Conservation (phyloP, 208 protist genomes). For the Trypanosoma scelopori region DNA sequence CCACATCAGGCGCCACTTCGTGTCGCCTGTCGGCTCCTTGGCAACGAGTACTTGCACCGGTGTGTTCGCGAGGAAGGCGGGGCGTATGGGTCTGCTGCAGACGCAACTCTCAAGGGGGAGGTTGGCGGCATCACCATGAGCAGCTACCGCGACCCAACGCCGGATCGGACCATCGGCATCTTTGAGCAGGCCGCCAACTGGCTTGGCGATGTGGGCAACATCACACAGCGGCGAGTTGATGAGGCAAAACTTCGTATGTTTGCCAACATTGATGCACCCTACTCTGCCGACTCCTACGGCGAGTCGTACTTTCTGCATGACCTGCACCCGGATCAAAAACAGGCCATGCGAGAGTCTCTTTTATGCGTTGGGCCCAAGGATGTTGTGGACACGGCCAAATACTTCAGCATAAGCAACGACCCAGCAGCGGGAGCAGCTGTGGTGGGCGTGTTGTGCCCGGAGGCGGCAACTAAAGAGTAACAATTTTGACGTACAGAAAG, state of each 20-base stretch:
- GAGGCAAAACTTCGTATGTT: slow-evolving; percentile 91
- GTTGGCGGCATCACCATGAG: slow-evolving; percentile 82
- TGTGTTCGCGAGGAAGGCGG: slow-evolving; percentile 90
- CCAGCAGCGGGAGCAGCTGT: slow-evolving; percentile 15
- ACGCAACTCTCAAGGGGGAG: slow-evolving; percentile 70
- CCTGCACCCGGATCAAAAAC: slow-evolving; percentile 61
- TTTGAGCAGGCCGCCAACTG: slow-evolving; percentile 73
- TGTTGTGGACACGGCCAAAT: slow-evolving; percentile 54
- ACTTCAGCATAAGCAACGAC: slow-evolving; percentile 36
- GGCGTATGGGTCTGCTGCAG: slow-evolving; percentile 76
- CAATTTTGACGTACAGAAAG: not conserved
- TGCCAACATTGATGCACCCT: slow-evolving; percentile 82
- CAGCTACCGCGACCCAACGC: slow-evolving; percentile 88
- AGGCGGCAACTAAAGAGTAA: slow-evolving; percentile 11
- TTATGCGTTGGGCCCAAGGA: slow-evolving; percentile 63
- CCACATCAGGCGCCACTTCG: slow-evolving; percentile 73
- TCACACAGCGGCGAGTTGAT: slow-evolving; percentile 60
- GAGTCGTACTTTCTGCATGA: slow-evolving; percentile 82
- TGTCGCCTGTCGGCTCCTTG: slow-evolving; percentile 68
- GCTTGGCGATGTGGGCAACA: slow-evolving; percentile 55
- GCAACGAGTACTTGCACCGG: slow-evolving; percentile 88
- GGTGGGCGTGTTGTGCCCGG: slow-evolving; percentile 17
- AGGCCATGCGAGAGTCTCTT: slow-evolving; percentile 75
- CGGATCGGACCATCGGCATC: slow-evolving; percentile 57
- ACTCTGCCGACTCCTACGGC: slow-evolving; percentile 80